Conservation (phyloP, 2,329 filamentous ascomycete species). For the Trichoderma sp. region DNA sequence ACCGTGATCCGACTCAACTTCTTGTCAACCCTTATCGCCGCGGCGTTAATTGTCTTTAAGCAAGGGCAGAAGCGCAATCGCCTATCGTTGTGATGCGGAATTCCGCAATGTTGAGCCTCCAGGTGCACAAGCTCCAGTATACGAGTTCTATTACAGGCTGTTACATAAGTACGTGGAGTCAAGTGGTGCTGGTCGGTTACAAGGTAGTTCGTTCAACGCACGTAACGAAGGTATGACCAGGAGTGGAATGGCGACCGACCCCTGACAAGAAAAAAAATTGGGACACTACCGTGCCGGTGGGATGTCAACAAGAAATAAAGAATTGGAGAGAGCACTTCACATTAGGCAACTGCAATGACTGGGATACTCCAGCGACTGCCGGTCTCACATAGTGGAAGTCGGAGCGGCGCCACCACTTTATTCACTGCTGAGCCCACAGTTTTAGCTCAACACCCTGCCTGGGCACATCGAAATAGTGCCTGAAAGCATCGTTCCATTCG, state of each 20-base stretch:
- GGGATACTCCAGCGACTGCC: background rate
- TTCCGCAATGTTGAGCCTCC: background rate
- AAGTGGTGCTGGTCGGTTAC: background rate
- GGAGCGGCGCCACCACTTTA: background rate
- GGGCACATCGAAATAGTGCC: background rate
- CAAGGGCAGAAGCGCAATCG: background rate
- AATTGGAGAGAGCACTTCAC: background rate
- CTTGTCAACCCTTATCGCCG: background rate
- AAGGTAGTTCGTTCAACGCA: background rate
- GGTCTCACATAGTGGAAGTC: background rate
- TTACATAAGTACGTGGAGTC: background rate
- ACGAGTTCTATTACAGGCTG: background rate
- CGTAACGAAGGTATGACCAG: background rate
- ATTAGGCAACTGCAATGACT: background rate
- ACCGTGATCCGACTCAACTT: background rate
- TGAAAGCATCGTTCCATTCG: background rate
- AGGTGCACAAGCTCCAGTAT: background rate
- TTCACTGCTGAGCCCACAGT: background rate
- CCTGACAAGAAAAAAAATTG: background rate
- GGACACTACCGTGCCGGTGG: background rate
- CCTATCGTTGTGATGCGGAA: background rate
- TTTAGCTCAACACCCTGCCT: background rate
- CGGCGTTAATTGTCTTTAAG: background rate
- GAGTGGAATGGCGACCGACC: background rate
- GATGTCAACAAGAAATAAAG: background rate